Base-by-base conservation (phyloP, 805 yeast genomes). In the Metschnikowia drakensbergensis region DNA sequence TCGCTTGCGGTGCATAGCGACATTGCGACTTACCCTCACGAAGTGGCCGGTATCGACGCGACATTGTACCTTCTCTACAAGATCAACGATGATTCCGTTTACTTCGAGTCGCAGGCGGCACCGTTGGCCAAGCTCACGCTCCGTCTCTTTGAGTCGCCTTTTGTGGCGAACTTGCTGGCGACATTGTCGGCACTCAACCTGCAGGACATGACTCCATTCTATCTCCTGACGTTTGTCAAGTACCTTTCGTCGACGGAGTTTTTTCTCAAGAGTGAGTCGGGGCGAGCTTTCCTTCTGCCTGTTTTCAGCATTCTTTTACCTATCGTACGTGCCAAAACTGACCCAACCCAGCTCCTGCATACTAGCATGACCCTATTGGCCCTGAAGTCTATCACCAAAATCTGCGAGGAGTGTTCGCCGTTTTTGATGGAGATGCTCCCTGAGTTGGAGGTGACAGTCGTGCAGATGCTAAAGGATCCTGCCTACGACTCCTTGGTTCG, bases 251-350 rank as follows among this genome's bases (percentile, higher is more conserved):
- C 82, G 0, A 73, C 83, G 37, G 81, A 77, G 37, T 79, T 81
- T 60, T 86, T 78, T 57, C 84, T 84, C 61, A 76, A 76, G 53
- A 59, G 72, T 0, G 55, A 67, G 0, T 53, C 50, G 5, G 87
- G 87, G 3, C 51, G 61, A 7, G 54, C 57, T 2, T 80, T 72
- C 52, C 63, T 86, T 10, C 69, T 80, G 0, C 56, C 63, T 0
- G 79, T 85, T 2, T 74, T 88, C 47, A 77, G 77, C 37, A 83
- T 80, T 50, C 61, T 84, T 13, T 82, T 84, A 43, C 54, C 68
- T 45, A 64, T 63, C 45, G 72, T 66, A 43, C 54, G 75, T 54
- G 54, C 63, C 6, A 11, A n/a, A 13, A 31, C 45, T 3, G 37
- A 25, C 25, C 41, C 42, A 27, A 46, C 31, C 10, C 52, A 54